Conservation (phyloP, 768 basidiomycete species). For the Lepiota brunneoincarnata region DNA sequence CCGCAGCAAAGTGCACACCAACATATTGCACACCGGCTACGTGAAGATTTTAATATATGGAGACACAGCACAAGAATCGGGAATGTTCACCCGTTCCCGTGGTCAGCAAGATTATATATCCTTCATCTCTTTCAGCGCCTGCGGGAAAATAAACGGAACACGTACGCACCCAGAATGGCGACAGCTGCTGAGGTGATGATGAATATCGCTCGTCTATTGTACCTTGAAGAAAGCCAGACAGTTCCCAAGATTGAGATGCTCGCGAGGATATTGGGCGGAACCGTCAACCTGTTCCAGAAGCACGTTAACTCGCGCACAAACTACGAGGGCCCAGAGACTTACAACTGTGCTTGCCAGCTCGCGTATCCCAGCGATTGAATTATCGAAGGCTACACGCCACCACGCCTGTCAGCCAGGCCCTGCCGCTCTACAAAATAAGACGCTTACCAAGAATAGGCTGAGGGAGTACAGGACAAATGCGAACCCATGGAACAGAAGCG, state of each 20-base stretch:
- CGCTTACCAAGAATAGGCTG: conserved; percentile 52
- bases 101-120: conserved; percentile 55
- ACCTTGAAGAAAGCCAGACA: conserved; percentile 49
- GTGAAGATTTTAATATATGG: neutral
- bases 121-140: conserved; percentile 22
- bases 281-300: conserved; percentile 41
- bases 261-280: conserved; percentile 57
- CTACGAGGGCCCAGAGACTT: conserved; percentile 14
- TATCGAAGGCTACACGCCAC: conserved; percentile 49
- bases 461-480: conserved; percentile 58
- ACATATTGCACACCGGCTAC: conserved; percentile 54
- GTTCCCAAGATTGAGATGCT: conserved; percentile 45
- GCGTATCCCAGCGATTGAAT: conserved; percentile 55
- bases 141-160: neutral
- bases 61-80: neutral
- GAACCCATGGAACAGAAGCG: conserved; percentile 58
- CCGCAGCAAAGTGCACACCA: conserved; percentile 53
- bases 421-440: neutral
- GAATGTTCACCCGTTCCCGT: conserved; percentile 37
- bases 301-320: neutral
- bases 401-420: neutral
- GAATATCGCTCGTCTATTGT: conserved; percentile 45
- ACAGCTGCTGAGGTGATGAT: conserved; percentile 49
- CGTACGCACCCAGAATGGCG: conserved; percentile 46
- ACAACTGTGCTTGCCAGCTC: conserved; percentile 63